Conservation (phyloP, 108 stramenopile species). For the Nitzschia sp. region DNA sequence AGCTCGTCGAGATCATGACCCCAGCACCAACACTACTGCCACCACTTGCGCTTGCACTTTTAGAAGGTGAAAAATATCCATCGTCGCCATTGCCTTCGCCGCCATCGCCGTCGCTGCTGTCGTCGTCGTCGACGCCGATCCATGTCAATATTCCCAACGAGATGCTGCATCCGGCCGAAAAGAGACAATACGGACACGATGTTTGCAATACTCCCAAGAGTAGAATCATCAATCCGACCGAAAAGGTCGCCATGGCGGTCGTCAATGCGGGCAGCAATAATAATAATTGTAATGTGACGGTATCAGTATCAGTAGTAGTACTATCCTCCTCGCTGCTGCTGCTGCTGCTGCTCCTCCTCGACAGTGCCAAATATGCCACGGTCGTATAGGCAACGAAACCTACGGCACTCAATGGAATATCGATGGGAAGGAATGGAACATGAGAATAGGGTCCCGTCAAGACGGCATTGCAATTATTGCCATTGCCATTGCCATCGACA, state of each 20-base stretch:
- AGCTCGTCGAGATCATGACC: conserved; percentile 15
- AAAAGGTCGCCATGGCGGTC: conserved; percentile 90
- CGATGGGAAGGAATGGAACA: conserved; percentile 49
- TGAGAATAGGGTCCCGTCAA: conserved; percentile 77
- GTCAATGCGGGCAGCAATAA: conserved; percentile 66
- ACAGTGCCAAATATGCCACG: conserved; percentile 49
- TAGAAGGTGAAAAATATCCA: neutral
- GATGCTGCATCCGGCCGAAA: conserved; percentile 67
- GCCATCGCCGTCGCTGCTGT: too few relatives aligned
- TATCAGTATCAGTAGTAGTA: neutral
- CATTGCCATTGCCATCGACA: neutral
- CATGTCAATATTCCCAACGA: conserved; percentile 57
- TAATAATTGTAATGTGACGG: conserved; percentile 48
- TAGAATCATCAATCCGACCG: conserved; percentile 79
- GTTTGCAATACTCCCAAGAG: conserved; percentile 71
- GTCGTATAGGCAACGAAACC: conserved; percentile 67
- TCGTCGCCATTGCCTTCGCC: too few relatives aligned
- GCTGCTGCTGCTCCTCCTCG: too few relatives aligned
- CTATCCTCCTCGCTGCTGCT: conserved; percentile 30
- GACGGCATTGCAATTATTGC: conserved; percentile 51
- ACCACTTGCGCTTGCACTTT: conserved; percentile 4
- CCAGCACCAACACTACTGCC: too few relatives aligned
- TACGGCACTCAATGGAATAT: conserved; percentile 60
- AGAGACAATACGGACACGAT: conserved; percentile 83
- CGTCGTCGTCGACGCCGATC: too few relatives aligned